These are phyloP conservation scores for Geosmithia putterillii DNA, from an alignment of 2,329 filamentous ascomycete species.

Conservation along the genomic window DNA sequence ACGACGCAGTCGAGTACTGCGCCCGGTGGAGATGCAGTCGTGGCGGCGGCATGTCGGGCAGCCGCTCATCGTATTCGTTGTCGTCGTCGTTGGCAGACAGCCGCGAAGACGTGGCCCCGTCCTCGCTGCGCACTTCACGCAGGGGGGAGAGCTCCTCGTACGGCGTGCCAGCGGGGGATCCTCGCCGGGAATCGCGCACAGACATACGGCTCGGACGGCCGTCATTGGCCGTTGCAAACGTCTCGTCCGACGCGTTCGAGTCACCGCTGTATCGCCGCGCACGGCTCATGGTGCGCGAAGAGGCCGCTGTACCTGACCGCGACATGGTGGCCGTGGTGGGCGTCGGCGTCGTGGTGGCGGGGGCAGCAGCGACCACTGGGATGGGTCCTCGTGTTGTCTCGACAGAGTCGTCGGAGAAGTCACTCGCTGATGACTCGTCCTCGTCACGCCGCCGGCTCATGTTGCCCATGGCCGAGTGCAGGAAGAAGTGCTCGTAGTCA, in stretches of 20 bases:
- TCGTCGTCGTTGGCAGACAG: background rate
- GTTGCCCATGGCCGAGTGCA: constrained; percentile 82
- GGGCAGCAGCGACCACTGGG: too few species aligned
- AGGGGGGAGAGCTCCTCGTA: constrained; percentile 2
- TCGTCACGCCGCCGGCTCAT: constrained; percentile 34
- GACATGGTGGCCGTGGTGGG: background rate
- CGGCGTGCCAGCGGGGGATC: background rate
- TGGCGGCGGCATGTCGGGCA: constrained; percentile 5
- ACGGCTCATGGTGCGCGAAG: too few species aligned
- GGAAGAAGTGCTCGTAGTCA: constrained; percentile 91
- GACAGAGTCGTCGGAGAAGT: constrained; percentile 46
- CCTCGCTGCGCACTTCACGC: constrained; percentile 6
- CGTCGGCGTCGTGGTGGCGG: constrained; percentile 5
- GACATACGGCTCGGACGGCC: constrained; percentile 27
- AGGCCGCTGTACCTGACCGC: too few species aligned
- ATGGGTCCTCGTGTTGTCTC: constrained; percentile 44
- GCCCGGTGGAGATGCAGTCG: constrained; percentile 15
- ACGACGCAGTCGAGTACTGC: background rate
- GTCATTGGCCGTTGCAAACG: constrained; percentile 46
- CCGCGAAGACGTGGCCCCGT: constrained; percentile 4
- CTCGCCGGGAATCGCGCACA: background rate
- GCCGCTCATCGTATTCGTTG: background rate
- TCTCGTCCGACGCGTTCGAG: constrained; percentile 37
- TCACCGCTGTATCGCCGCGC: constrained; percentile 30
- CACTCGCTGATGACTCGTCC: constrained; percentile 35